Evolutionary conservation across 1,284 basidiomycete genomes (phyloP), one percentile per base, ranked within the genome.

Genomic region (Cryptococcus sp.): DNA sequence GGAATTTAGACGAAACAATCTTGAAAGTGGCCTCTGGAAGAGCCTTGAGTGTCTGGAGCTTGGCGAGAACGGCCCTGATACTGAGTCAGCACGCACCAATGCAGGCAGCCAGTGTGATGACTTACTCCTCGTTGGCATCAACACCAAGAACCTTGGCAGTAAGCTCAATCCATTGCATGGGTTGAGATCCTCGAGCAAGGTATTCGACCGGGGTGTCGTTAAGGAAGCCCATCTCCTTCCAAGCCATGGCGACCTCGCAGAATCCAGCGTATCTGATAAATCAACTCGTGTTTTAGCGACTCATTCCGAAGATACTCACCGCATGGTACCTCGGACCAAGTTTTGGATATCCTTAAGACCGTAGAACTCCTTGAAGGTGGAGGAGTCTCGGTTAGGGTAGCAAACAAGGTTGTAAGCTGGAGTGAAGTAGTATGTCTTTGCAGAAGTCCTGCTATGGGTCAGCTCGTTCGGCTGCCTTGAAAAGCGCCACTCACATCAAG

Each of bases 381-480:
- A 84, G 31, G 91, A 95, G 80, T 99, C 89, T 60, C 96, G 86
- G 83, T 99, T 98, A 57, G 95, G 94, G 81, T 98, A 99, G 46
- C 88, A 90, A 65, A 98, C 93, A 72, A 98, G 97, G 8, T 91
- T 92, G 74, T 90, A 95, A 4, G 91, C 92, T 32, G 95, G 95
- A 30, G 90, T 87, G 78, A 98, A 95, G 78, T 86, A 96, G 84
- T 95, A 97, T 11, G 94, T 90, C 77, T 90, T 84, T 57, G 95
- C 95, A 62, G 86, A 81, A 13, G 78, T 56, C 67, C 69, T 71
- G 51, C 8, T 1, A 11, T 31, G n/a, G n/a, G 46, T 58, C 38
- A 62, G 51, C 33, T 2, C n/a, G 38, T 47, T 33, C 46, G 15
- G 33, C 13, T 1, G 23, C 8, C 14, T 3, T 1, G 13, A 30